Base-by-base conservation (phyloP, 2,329 filamentous ascomycete genomes). In the Periglandula ipomoeae region DNA sequence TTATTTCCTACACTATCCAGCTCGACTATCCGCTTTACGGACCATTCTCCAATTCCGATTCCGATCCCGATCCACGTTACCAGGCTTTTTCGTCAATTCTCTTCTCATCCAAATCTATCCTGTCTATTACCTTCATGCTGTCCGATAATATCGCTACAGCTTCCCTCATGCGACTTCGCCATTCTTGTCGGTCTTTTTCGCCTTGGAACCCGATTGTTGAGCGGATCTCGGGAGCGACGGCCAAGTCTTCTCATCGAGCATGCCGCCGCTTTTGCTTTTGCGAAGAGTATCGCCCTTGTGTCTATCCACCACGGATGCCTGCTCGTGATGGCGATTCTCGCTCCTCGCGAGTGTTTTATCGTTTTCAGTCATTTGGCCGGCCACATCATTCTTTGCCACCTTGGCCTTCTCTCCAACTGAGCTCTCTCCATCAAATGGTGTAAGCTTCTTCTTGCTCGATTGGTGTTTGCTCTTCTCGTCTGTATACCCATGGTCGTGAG, bases 191-290 rank as follows among this genome's bases (percentile, higher is more conserved):
- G 23, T 22, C 19, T 39, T 22, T 32, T 11, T 40, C 8, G n/a
- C 20, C 22, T 40, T 24, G n/a, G 26, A n/a, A 20, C 24, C n/a
- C 19, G 48, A 46, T 5, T 11, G 2, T 38, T 13, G 23, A n/a
- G 17, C 24, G 10, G 42, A 37, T 20, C 32, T 19, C 19, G 48
- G 43, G 7, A 50, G 44, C 30, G 39, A 42, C 19, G 48, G 48
- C 48, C 48, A 50, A 19, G 37, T 22, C 23, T 38, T 46, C 24
- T 50, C 42, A n/a, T 47, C 46, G 39, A 48, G 46, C 19, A 27
- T 3, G 27, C 39, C 38, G 22, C 26, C 37, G 9, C 37, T 40
- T 13, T 24, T 40, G 19, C 35, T 23, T 35, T 47, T 47, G 44
- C 35, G 22, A 15, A 22, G 34, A 24, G n/a, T 20, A 10, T 11